Evolutionary conservation across 306 rosid species (phyloP).

Genomic region (Urtica urens): DNA sequence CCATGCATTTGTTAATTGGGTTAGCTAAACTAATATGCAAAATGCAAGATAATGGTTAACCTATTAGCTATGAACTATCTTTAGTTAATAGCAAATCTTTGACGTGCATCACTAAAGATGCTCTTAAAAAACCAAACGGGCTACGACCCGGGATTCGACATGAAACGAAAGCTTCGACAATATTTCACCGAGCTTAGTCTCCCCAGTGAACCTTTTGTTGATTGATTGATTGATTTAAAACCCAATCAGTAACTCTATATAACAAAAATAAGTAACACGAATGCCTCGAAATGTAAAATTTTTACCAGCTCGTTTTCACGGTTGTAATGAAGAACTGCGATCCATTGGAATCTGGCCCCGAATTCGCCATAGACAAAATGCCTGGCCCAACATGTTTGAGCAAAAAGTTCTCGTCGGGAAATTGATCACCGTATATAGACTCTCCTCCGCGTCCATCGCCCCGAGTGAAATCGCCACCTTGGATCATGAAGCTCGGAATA

Average conservation of each 20-base stretch:
- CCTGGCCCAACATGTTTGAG: conserved; percentile 71
- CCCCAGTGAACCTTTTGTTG: too few species aligned
- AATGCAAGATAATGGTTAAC: too few species aligned
- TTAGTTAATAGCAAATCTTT: neutral
- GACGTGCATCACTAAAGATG: too few species aligned
- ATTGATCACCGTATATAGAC: conserved; percentile 58
- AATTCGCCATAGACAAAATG: conserved; percentile 80
- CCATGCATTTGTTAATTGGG: too few species aligned
- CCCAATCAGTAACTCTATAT: too few species aligned
- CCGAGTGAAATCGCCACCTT: conserved; percentile 77
- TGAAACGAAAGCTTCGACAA: too few species aligned
- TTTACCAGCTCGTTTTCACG: conserved; percentile 66
- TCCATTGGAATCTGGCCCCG: conserved; percentile 81
- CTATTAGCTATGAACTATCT: neutral
- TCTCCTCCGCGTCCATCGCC: conserved; percentile 91
- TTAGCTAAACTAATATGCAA: too few species aligned
- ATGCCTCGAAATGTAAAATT: neutral
- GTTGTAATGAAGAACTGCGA: conserved; percentile 90
- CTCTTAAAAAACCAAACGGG: too few species aligned
- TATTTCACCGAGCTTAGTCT: too few species aligned
- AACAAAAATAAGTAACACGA: too few species aligned
- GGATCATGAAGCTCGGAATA: conserved; percentile 77
- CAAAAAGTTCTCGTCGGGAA: conserved; percentile 77
- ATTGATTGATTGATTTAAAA: too few species aligned
- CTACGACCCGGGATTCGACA: too few species aligned